Evolutionary conservation across 2,329 filamentous ascomycete genomes (phyloP), one percentile per base, ranked within the genome.

Genomic region (Emergomyces africanus): DNA sequence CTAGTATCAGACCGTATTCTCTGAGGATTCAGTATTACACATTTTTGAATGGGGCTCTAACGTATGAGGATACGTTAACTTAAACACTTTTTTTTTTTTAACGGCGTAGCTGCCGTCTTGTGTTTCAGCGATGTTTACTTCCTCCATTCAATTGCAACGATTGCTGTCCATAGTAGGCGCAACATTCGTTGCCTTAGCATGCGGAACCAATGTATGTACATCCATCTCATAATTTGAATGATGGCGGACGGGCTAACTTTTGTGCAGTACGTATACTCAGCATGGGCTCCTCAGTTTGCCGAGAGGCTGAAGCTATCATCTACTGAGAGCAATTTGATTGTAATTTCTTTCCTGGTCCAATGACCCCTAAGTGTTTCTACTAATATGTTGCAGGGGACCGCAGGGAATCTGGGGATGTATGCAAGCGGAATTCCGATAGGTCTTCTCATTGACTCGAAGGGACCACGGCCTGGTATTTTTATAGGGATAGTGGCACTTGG

Each of bases 201-300:
- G 91, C 72, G 94, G 94, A 62, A 95, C 91, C 63, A 96, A 96
- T 73, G 90, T 95, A 75, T 74, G 30, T 44, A 18, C 37, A 57
- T 62, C 14, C 50, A 37, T 23, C 53, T 51, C 15, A 50, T 57
- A 55, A 39, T 59, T 53, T 57, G 37, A 63, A 58, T 59, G 51
- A 57, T 18, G 49, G 46, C 39, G 57, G 48, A 54, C 46, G 62
- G 67, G 37, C 68, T 61, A 53, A 48, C 54, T 72, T 61, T 56
- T 41, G 18, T 57, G 55, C 69, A 96, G 90, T 97, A 99, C 83
- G 92, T 91, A 70, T 99, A 96, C 75, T 96, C 90, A 59, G 92
- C 92, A 74, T 99, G 94, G 91, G 90, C 89, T 15, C 94, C 94
- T 23, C 91, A 96, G 74, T 96, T 96, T 70, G 90, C 91, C 55